Evolutionary conservation across 202 grass and related monocot species (phyloP).

Genomic region (Setaria italica): DNA sequence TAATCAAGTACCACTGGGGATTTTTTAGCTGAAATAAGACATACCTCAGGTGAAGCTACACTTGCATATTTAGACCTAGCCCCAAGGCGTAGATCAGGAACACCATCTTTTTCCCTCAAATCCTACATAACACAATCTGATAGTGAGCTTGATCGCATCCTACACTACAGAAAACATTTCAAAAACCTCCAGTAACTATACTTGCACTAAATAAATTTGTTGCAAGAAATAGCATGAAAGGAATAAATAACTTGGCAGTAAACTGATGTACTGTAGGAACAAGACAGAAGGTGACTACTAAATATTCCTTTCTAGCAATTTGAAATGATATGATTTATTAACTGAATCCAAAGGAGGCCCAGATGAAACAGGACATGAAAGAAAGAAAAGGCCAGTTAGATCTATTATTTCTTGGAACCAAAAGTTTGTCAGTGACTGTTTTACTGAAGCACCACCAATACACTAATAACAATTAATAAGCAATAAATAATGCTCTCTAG

Average conservation of each 20-base stretch:
- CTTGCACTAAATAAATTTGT: not conserved
- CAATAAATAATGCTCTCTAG: not conserved
- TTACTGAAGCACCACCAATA: not conserved
- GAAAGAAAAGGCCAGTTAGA: constrained; percentile 70
- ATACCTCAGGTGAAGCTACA: constrained; percentile 80
- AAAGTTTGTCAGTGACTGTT: constrained; percentile 24
- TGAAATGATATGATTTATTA: not conserved
- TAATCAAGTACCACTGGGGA: not conserved
- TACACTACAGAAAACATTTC: not conserved
- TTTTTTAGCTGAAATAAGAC: constrained; percentile 25
- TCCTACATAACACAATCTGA: constrained; percentile 67
- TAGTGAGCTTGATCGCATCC: constrained; percentile 19
- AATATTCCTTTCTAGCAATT: not conserved
- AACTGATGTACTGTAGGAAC: not conserved
- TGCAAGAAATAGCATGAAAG: not conserved
- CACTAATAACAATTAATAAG: not conserved
- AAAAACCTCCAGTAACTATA: constrained; percentile 31
- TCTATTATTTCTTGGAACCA: constrained; percentile 90
- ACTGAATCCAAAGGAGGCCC: constrained; percentile 4
- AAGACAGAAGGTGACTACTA: not conserved
- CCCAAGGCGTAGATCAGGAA: constrained; percentile 86
- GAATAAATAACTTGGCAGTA: constrained; percentile 15
- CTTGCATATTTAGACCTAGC: constrained; percentile 93
- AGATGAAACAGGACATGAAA: constrained; percentile 14
- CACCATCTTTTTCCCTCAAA: constrained; percentile 77